Conservation (phyloP, 1,139 yeast species). For the Diutina catenulata region DNA sequence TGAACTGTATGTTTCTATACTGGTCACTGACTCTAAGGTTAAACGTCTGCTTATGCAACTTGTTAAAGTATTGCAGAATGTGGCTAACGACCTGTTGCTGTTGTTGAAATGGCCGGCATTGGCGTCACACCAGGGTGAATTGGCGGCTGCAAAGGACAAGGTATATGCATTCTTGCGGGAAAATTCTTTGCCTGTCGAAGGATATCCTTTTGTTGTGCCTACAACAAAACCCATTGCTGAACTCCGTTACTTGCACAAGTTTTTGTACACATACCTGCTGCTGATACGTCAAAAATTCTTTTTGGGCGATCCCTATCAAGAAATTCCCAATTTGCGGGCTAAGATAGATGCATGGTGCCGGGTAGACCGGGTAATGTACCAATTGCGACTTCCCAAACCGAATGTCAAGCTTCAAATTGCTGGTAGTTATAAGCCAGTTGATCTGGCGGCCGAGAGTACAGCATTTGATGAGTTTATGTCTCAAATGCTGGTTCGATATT, state of each 20-base stretch:
- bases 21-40: slow-evolving; percentile 33
- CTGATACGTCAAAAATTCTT: slow-evolving; percentile 35
- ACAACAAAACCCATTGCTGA: slow-evolving; percentile 28
- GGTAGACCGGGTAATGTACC: slow-evolving; percentile 20
- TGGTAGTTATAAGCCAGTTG: slow-evolving; percentile 30
- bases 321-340: slow-evolving; percentile 15
- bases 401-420: slow-evolving; percentile 44
- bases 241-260: slow-evolving; percentile 50
- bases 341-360: slow-evolving; percentile 16
- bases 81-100: slow-evolving; percentile 68
- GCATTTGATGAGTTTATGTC: slow-evolving; percentile 66
- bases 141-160: slow-evolving; percentile 31
- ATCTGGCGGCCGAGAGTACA: slow-evolving; percentile 28
- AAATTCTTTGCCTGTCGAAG: slow-evolving; percentile 10
- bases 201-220: slow-evolving; percentile 20
- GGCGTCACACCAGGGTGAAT: slow-evolving; percentile 25
- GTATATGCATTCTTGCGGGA: slow-evolving; percentile 34
- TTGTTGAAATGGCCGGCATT: slow-evolving; percentile 53
- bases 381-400: slow-evolving; percentile 29
- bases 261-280: slow-evolving; percentile 49
- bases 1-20: slow-evolving; percentile 45
- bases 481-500: slow-evolving; percentile 46
- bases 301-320: slow-evolving; percentile 14
- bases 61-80: slow-evolving; percentile 76
- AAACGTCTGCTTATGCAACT: slow-evolving; percentile 69